Conservation (phyloP, 163 green algal genomes). For the Chlamydomonas reinhardtii region DNA sequence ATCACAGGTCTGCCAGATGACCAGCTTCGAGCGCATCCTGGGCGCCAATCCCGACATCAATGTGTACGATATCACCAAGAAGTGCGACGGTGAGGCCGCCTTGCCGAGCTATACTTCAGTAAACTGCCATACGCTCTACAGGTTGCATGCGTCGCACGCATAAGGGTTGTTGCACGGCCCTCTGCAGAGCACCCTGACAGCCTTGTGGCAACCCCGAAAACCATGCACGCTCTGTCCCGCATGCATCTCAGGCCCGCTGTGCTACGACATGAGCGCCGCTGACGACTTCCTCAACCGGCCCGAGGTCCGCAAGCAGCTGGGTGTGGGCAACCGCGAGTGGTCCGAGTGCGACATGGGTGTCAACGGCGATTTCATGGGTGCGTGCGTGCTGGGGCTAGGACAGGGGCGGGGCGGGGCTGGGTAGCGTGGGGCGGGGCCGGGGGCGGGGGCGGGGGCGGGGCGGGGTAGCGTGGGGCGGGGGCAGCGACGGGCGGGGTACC, state of each 20-base stretch:
- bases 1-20: constrained; percentile 48
- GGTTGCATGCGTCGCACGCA: too few species aligned
- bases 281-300: constrained; percentile 80
- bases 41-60: constrained; percentile 55
- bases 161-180: too few species aligned
- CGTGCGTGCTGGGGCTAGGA: background rate
- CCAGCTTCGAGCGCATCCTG: constrained; percentile 77
- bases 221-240: too few species aligned
- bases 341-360: constrained; percentile 75
- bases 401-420: background rate
- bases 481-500: too few species aligned
- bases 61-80: constrained; percentile 92
- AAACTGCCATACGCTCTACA: too few species aligned
- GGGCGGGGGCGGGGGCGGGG: background rate
- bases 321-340: constrained; percentile 91
- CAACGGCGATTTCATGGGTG: constrained; percentile 54
- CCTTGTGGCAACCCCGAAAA: too few species aligned
- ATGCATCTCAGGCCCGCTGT: constrained; percentile 63
- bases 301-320: constrained; percentile 74
- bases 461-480: too few species aligned
- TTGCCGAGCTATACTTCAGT: too few species aligned
- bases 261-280: constrained; percentile 79
- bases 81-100: constrained; percentile 66
- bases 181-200: too few species aligned
- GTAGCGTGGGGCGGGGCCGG: background rate